Conservation (phyloP, 2,329 filamentous ascomycete genomes). For the Verticillium albo-atrum region DNA sequence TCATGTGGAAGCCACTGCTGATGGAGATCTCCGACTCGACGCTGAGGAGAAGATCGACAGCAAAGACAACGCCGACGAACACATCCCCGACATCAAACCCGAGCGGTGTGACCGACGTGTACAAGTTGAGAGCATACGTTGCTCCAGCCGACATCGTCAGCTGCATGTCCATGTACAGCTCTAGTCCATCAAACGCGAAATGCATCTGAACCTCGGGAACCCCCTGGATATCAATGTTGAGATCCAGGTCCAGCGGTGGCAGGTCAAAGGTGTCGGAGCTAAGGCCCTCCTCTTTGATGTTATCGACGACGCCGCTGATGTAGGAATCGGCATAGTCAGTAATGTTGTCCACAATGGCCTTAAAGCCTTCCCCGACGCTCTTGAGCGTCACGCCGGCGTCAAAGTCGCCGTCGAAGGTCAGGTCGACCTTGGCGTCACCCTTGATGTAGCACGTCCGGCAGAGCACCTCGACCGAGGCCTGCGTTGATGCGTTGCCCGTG, state of each 20-base stretch:
- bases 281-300: constrained; percentile 15
- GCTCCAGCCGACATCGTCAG: constrained; percentile 33
- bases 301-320: constrained; percentile 20
- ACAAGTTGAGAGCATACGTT: constrained; percentile 45
- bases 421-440: constrained; percentile 35
- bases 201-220: constrained; percentile 37
- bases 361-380: constrained; percentile 27
- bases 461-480: constrained; percentile 31
- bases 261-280: constrained; percentile 25
- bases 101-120: constrained; percentile 35
- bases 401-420: constrained; percentile 36
- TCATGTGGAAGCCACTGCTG: constrained; percentile 50
- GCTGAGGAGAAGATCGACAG: constrained; percentile 47
- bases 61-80: constrained; percentile 41
- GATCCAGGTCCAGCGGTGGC: constrained; percentile 32
- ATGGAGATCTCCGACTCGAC: constrained; percentile 43
- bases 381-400: constrained; percentile 27
- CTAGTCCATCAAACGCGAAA: constrained; percentile 45
- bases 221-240: constrained; percentile 36
- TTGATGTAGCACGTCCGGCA: constrained; percentile 48
- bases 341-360: constrained; percentile 25
- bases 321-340: constrained; percentile 27
- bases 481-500: constrained; percentile 2
- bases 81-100: constrained; percentile 36
- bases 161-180: constrained; percentile 46